A percentile compares a stretch with the other conserved stretches of the same genome.
Evolutionary conservation across 441 rosid genomes (phyloP).

Genomic region (Gossypium aridum): DNA sequence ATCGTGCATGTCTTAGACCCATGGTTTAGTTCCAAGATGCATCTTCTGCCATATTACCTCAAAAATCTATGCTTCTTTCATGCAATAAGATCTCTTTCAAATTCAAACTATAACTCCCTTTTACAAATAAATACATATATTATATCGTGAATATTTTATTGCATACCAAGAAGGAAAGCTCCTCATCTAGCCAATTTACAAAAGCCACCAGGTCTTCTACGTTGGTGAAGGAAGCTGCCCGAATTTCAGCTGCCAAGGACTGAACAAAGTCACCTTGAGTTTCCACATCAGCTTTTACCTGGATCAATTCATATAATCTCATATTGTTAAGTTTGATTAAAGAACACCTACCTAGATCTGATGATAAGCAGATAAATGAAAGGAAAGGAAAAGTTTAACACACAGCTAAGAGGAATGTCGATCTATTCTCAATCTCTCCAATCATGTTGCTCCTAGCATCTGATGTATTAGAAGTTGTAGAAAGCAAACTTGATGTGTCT

Average conservation of each 20-base stretch:
- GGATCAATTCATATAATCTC: slow-evolving; percentile 18
- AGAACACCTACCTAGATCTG: background rate
- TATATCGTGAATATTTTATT: slow-evolving; percentile 3
- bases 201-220: slow-evolving; percentile 83
- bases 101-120: background rate
- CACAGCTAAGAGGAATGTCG: slow-evolving; percentile 92
- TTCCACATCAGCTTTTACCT: slow-evolving; percentile 99
- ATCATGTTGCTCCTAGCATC: slow-evolving; percentile 91
- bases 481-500: slow-evolving; percentile 60
- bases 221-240: slow-evolving; percentile 69
- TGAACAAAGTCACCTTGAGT: slow-evolving; percentile 96
- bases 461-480: slow-evolving; percentile 55
- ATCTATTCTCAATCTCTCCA: slow-evolving; percentile 90
- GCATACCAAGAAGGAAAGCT: slow-evolving; percentile 92
- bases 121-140: slow-evolving; percentile 5
- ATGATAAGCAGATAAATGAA: slow-evolving; percentile 10
- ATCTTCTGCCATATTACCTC: slow-evolving; percentile 8
- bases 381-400: slow-evolving; percentile 19
- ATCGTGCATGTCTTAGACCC: background rate
- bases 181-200: slow-evolving; percentile 98
- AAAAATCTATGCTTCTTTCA: background rate
- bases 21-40: background rate
- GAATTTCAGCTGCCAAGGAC: slow-evolving; percentile 83
- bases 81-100: slow-evolving; percentile 6
- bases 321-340: slow-evolving; percentile 10